Evolutionary conservation across 805 yeast species (phyloP), one percentile per base, ranked within the genome.

Genomic region (Metschnikowia aberdeeniae): DNA sequence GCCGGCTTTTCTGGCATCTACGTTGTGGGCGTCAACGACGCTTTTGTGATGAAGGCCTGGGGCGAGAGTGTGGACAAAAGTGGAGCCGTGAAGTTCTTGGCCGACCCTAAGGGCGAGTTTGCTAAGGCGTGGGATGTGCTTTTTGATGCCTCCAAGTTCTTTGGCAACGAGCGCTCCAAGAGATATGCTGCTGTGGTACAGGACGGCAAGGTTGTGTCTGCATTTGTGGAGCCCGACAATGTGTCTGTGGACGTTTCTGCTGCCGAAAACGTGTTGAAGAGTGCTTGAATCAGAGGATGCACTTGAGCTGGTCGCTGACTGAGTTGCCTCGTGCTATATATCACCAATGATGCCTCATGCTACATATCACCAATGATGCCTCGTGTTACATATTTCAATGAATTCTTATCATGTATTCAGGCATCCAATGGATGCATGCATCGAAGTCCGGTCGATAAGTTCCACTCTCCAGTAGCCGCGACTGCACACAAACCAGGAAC

Each of bases 11-110:
- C 67, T 22, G 66, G 78, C 37, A 64, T 89, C 42, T 80, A 74
- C 56, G 79, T 89, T 35, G 78, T 89, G 30, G 75, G 93, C 14
- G 96, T 87, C 40, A 89, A 89, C 64, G 97, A 89, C 61, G 77
- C 93, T 3, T 89, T 89, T 63, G 96, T 89, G 40, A 79, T 82
- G 59, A 77, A 79, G 55, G 90, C 93, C 0, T 89, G 96, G 95
- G 80, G 78, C 36, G 76, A 81, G 45, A 55, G 67, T 32, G 51
- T 62, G 24, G 59, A 56, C 38, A 52, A 53, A 14, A 54, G 53
- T 13, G 56, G 55, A n/a, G 36, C 40, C 30, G 66, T 83, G 43
- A 73, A 76, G 45, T 78, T 85, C 61, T 72, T 89, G 52, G 88
- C 95, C 34, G 97, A 89, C 64, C 83, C 93, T n/a, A 65, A 70